Evolutionary conservation across 1,284 basidiomycete genomes (phyloP), one percentile per base, ranked within the genome.

Genomic region (Heliocybe sulcata): DNA sequence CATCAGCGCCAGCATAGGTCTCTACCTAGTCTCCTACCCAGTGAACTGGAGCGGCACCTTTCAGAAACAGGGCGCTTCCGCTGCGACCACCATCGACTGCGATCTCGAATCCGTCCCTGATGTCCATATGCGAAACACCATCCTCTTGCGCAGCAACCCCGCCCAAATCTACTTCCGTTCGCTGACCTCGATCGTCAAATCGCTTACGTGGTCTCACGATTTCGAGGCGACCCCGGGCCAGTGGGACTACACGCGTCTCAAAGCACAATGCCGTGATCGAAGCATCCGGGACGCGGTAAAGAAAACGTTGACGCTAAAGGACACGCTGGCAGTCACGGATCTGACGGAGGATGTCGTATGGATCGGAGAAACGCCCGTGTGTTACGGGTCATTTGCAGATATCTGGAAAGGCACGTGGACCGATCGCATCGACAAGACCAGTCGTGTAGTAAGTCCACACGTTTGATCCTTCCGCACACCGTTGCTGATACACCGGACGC

Each of bases 321-420:
- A 74, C 9, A 70, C 72, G 50, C 63, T 82, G 50, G 61, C 76
- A 33, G 60, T 82, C 54, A 69, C 74, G 35, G 80, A 83, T 59
- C 61, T 83, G 55, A 81, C 79, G 25, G 81, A 82, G 53, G 77
- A 81, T 55, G 73, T 82, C 8, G 65, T 65, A 52, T 62, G 62
- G 49, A 58, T 68, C 9, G 72, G 72, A 1, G 58, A 63, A n/a
- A 54, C 66, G 51, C 65, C 81, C 0, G 71, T 80, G 22, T 75
- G 68, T 12, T 72, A 75, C 64, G 81, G 81, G 0, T 73, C 77
- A 9, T 82, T 82, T 58, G 76, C 80, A 33, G 81, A 83, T 61
- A 77, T 83, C 2, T 83, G 80, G 80, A 79, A 77, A 62, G 81
- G 77, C 0, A 59, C 65, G 9, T 82, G 79, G 81, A 71, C 69